phyloP scores from a whole-genome alignment of 441 rosid genomes.

The Gossypium lobatum region DNA sequence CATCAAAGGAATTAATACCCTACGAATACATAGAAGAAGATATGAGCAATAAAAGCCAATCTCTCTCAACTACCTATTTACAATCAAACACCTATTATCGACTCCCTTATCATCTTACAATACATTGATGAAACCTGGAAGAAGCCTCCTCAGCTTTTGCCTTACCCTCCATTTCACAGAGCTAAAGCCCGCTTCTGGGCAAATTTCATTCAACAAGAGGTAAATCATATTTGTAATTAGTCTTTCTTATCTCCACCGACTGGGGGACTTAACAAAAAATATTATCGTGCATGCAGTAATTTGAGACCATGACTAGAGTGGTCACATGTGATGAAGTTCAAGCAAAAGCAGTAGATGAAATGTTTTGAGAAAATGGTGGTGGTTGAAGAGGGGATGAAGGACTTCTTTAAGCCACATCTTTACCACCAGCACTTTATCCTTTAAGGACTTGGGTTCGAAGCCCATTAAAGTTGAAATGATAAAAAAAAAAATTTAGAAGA shows the following conservation, averaged over 20 bases:
- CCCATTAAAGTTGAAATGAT: too few species aligned
- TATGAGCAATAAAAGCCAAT: background rate
- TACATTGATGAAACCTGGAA: background rate
- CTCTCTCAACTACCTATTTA: background rate
- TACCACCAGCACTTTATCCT: too few species aligned
- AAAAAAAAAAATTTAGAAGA: too few species aligned
- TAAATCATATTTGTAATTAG: background rate
- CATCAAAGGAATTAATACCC: background rate
- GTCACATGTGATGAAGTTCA: conserved; percentile 26
- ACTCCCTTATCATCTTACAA: background rate
- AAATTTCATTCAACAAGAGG: background rate
- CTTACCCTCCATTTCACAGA: background rate
- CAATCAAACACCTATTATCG: background rate
- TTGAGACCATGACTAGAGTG: conserved; percentile 12
- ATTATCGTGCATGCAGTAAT: conserved; percentile 16
- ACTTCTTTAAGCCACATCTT: too few species aligned
- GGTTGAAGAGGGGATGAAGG: too few species aligned
- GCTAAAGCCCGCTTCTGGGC: background rate
- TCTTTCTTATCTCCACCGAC: background rate
- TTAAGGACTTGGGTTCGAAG: too few species aligned
- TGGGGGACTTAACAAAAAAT: background rate
- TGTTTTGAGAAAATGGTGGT: conserved; percentile 28
- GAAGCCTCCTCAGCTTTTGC: background rate
- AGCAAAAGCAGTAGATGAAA: conserved; percentile 24
- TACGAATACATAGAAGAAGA: background rate